Evolutionary conservation across 805 yeast species (phyloP).

Genomic region (Teunomyces cretensis): DNA sequence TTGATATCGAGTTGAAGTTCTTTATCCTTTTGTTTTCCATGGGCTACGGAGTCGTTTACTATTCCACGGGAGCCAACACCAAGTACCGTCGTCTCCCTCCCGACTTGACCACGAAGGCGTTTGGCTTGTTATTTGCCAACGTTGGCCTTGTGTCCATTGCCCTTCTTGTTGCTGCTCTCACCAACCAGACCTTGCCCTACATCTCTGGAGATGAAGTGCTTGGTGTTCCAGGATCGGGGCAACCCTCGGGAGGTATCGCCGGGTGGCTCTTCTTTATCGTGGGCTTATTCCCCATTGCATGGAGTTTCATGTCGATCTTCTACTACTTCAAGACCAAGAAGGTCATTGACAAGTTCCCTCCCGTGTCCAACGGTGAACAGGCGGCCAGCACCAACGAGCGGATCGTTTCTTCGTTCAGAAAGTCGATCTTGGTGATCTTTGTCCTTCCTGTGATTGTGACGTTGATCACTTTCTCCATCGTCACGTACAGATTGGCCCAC

Average conservation of each 20-base stretch:
- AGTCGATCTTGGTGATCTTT: conserved; percentile 26
- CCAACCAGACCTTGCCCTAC: not conserved
- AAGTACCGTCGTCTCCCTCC: conserved; percentile 25
- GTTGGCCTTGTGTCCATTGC: not conserved
- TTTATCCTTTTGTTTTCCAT: conserved; percentile 26
- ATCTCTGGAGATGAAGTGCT: not conserved
- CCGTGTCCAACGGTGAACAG: conserved; percentile 16
- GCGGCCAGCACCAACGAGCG: conserved; percentile 16
- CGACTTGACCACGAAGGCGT: conserved; percentile 8
- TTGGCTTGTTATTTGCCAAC: conserved; percentile 2
- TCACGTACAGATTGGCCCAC: not conserved
- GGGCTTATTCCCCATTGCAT: conserved; percentile 6
- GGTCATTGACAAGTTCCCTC: conserved; percentile 27
- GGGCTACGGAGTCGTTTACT: conserved; percentile 37
- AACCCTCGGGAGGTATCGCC: not conserved
- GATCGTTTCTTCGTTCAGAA: conserved; percentile 21
- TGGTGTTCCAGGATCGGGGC: not conserved
- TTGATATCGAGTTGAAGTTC: conserved; percentile 8
- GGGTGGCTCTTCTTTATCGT: not conserved
- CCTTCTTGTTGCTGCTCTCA: not conserved
- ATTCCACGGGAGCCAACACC: conserved; percentile 19
- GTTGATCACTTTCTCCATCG: not conserved
- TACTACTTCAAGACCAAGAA: conserved; percentile 28
- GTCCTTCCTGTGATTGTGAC: conserved; percentile 20
- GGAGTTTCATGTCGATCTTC: conserved; percentile 15